Conservation (phyloP, 2,329 filamentous ascomycete genomes). For the Chaetomium sp. region DNA sequence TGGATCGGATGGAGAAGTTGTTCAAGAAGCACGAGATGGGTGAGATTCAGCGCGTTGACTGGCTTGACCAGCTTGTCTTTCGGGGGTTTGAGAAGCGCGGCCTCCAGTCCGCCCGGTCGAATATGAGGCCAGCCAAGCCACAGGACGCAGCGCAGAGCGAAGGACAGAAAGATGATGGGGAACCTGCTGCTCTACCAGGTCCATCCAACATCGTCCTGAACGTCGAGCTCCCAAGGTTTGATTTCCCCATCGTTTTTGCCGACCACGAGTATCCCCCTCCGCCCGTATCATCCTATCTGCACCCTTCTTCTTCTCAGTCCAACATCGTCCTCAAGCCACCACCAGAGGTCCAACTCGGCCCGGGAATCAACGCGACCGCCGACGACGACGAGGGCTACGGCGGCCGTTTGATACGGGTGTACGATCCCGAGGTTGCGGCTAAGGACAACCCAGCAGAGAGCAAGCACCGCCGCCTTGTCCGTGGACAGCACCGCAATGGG, state of each 20-base stretch:
- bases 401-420: constrained; percentile 71
- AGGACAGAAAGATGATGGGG: constrained; percentile 26
- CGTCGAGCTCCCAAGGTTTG: constrained; percentile 87
- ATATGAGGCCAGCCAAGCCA: constrained; percentile 51
- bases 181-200: constrained; percentile 41
- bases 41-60: constrained; percentile 86
- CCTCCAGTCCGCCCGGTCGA: constrained; percentile 56
- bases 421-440: constrained; percentile 86
- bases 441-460: constrained; percentile 90
- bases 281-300: constrained; percentile 68
- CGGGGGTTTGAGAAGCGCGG: constrained; percentile 77
- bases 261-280: constrained; percentile 88
- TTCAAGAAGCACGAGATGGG: constrained; percentile 99
- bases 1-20: constrained; percentile 80
- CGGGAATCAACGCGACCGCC: constrained; percentile 67
- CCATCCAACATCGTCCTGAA: constrained; percentile 70
- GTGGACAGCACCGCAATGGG: constrained; percentile 85
- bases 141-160: constrained; percentile 35
- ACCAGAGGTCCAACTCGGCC: constrained; percentile 83
- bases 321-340: constrained; percentile 70
- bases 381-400: constrained; percentile 45
- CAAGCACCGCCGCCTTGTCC: constrained; percentile 86
- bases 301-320: constrained; percentile 56
- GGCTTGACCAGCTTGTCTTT: constrained; percentile 93
- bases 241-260: constrained; percentile 91